Percentiles rank a stretch among this genome's conserved stretches.
Conservation (phyloP, 192 early-diverging fungal species). For the Dissophora globulifera region DNA sequence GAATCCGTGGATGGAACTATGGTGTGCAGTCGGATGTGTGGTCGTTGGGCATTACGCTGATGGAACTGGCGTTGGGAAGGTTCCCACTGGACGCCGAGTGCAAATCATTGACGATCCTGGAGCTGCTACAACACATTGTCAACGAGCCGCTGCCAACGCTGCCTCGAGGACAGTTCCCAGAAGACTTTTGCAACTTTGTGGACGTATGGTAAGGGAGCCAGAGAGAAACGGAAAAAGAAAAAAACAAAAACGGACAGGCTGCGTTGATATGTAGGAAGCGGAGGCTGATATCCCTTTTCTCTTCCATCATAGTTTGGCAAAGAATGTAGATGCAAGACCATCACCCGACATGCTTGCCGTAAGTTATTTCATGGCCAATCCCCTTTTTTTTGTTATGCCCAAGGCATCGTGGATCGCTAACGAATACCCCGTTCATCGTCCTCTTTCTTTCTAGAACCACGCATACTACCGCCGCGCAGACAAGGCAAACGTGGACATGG, state of each 20-base stretch:
- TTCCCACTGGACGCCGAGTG: constrained; percentile 79
- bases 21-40: constrained; percentile 86
- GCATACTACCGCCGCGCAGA: constrained; percentile 62
- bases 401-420: too few relatives aligned
- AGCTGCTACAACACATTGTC: constrained; percentile 92
- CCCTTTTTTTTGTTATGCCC: not conserved
- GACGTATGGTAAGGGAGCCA: constrained; percentile 67
- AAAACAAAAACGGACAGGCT: not conserved
- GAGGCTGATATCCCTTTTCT: not conserved
- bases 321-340: constrained; percentile 68
- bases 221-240: constrained; percentile 14
- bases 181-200: constrained; percentile 82
- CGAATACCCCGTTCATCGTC: too few relatives aligned
- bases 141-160: constrained; percentile 88
- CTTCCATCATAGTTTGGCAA: constrained; percentile 56
- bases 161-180: constrained; percentile 78
- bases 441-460: too few relatives aligned
- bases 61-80: constrained; percentile 82
- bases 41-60: constrained; percentile 83
- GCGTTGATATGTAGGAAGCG: too few relatives aligned
- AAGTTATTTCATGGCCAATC: constrained; percentile 17
- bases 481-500: constrained; percentile 71
- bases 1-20: constrained; percentile 82
- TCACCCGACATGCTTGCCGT: constrained; percentile 73
- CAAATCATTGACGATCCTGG: constrained; percentile 83